A percentile compares a stretch with the other conserved stretches of the same genome.
Evolutionary conservation across 768 basidiomycete species (phyloP).

Genomic region (Leucosporidium creatinivorum): DNA sequence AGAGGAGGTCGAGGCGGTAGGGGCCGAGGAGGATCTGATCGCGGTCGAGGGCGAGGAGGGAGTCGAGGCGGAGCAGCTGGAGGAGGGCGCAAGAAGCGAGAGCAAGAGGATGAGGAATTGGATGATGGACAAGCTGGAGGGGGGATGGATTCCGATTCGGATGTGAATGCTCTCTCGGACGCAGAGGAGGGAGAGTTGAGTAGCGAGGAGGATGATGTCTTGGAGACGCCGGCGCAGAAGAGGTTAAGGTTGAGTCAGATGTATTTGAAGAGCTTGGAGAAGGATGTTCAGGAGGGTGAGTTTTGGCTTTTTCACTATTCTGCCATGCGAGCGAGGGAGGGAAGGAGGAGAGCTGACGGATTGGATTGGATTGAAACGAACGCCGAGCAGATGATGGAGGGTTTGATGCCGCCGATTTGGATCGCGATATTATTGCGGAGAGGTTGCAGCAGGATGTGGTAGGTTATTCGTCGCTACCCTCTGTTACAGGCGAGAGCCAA

Average conservation of each 20-base stretch:
- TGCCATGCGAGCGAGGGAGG: not conserved
- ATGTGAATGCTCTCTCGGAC: constrained; percentile 36
- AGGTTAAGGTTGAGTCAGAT: constrained; percentile 80
- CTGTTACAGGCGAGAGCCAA: no score
- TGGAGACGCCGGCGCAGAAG: constrained; percentile 90
- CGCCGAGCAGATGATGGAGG: constrained; percentile 57
- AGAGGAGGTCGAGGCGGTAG: constrained; percentile 2
- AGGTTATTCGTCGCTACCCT: constrained; percentile 32
- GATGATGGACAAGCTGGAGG: constrained; percentile 18
- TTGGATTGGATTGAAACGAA: constrained; percentile 40
- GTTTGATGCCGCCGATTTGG: constrained; percentile 91
- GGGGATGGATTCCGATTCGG: constrained; percentile 36
- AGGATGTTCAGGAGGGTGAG: constrained; percentile 54
- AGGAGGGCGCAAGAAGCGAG: not conserved
- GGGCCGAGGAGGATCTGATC: no score
- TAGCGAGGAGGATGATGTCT: constrained; percentile 68
- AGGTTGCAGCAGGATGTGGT: constrained; percentile 84
- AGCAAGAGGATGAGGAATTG: constrained; percentile 26
- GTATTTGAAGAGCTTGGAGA: constrained; percentile 78
- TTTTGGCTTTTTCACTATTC: constrained; percentile 25
- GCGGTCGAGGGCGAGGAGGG: not conserved
- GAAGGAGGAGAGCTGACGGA: not conserved
- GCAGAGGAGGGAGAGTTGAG: constrained; percentile 41
- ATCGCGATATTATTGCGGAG: constrained; percentile 82
- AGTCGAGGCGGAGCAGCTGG: constrained; percentile 17